A percentile compares a stretch with the other conserved stretches of the same genome.
phyloP scores from a whole-genome alignment of 2,329 filamentous ascomycete species.

The Penicillium sp. region DNA sequence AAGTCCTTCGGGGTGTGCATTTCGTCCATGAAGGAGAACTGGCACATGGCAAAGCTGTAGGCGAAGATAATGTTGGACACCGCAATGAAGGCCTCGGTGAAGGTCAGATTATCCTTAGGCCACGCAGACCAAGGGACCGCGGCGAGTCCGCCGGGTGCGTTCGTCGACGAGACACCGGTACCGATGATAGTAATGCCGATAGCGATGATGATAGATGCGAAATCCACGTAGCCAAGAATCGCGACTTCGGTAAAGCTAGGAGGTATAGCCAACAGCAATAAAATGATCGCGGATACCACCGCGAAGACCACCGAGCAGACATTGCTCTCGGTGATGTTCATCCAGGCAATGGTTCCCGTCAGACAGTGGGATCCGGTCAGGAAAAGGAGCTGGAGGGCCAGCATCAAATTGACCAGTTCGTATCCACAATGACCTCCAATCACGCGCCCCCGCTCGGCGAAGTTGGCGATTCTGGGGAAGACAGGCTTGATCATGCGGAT shows the following conservation, averaged over 20 bases:
- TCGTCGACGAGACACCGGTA: slow-evolving; percentile 24
- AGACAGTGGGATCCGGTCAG: slow-evolving; percentile 44
- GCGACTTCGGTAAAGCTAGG: slow-evolving; percentile 34
- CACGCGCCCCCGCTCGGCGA: slow-evolving; percentile 41
- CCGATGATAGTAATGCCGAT: slow-evolving; percentile 35
- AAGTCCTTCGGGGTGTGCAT: slow-evolving; percentile 34
- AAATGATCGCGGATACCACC: slow-evolving; percentile 38
- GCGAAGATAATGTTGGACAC: slow-evolving; percentile 34
- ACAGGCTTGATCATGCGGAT: slow-evolving; percentile 23
- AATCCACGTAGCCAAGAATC: slow-evolving; percentile 36
- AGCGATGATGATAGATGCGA: slow-evolving; percentile 29
- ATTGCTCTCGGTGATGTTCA: slow-evolving; percentile 36
- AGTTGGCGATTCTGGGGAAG: slow-evolving; percentile 38
- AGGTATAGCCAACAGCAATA: slow-evolving; percentile 28
- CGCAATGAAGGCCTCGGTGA: slow-evolving; percentile 30
- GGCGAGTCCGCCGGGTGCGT: slow-evolving; percentile 21
- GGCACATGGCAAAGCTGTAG: slow-evolving; percentile 44
- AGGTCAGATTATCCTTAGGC: slow-evolving; percentile 23
- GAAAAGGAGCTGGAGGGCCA: slow-evolving; percentile 40
- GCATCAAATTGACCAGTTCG: slow-evolving; percentile 41
- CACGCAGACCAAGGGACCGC: slow-evolving; percentile 27
- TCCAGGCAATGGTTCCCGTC: slow-evolving; percentile 46
- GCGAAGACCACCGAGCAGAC: slow-evolving; percentile 41
- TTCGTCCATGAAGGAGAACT: slow-evolving; percentile 35
- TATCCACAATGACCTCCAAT: slow-evolving; percentile 34